These are phyloP conservation scores for Hortaea sp. DNA, from an alignment of 2,329 filamentous ascomycete species.

Conservation along the genomic window DNA sequence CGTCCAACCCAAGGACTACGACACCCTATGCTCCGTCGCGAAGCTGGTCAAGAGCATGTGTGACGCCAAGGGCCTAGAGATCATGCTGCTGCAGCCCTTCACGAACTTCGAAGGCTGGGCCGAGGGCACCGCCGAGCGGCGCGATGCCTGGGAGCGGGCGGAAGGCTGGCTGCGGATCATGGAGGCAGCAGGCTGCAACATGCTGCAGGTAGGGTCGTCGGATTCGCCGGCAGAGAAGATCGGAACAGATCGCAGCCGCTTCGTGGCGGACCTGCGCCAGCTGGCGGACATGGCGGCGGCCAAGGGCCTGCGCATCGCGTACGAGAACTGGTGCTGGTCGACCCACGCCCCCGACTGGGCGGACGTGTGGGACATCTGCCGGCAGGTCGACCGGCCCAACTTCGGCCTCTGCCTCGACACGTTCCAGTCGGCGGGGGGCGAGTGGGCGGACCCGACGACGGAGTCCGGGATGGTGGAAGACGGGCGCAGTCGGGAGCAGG, in stretches of 20 bases:
- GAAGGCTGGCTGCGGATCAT: conserved; percentile 62
- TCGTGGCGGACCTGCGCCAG: conserved; percentile 53
- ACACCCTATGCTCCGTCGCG: conserved; percentile 46
- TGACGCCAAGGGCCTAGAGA: conserved; percentile 43
- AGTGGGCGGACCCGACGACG: conserved; percentile 64
- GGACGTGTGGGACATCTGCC: conserved; percentile 59
- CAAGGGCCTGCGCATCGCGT: conserved; percentile 53
- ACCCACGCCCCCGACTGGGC: conserved; percentile 60
- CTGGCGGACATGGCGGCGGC: conserved; percentile 53
- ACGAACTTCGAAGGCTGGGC: conserved; percentile 69
- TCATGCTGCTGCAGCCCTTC: conserved; percentile 68
- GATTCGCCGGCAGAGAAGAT: conserved; percentile 50
- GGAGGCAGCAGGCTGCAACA: conserved; percentile 57
- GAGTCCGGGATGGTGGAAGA: conserved; percentile 48
- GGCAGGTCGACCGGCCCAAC: conserved; percentile 52
- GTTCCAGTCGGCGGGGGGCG: conserved; percentile 63
- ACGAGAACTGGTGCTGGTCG: conserved; percentile 78
- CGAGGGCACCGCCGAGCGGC: conserved; percentile 44
- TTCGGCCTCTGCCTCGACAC: conserved; percentile 68
- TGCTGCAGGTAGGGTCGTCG: conserved; percentile 59
- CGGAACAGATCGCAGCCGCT: conserved; percentile 36
- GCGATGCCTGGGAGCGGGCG: conserved; percentile 53
- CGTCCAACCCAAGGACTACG: conserved; percentile 49
- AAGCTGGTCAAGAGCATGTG: conserved; percentile 46
- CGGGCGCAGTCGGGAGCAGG: conserved; percentile 30